phyloP scores from a whole-genome alignment of 192 early-diverging fungal species.

The Coemansia sp. region DNA sequence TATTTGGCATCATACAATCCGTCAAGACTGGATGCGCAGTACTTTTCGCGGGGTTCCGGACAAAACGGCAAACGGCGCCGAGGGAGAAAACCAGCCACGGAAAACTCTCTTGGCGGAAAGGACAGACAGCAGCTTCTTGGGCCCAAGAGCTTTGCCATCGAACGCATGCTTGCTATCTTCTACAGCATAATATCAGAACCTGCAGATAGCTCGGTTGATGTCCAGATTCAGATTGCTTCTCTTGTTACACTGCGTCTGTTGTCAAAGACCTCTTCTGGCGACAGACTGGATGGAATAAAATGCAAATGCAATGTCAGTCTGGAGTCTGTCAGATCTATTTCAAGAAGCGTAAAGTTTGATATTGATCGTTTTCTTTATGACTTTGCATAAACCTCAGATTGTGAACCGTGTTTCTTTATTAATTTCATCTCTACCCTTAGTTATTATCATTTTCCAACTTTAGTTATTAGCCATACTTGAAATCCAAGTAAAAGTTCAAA shows the following conservation, averaged over 20 bases:
- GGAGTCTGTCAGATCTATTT: slow-evolving; percentile 72
- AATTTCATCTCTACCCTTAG: too few species aligned
- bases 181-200: slow-evolving; percentile 79
- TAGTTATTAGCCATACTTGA: too few species aligned
- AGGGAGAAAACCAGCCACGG: slow-evolving; percentile 46
- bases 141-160: slow-evolving; percentile 90
- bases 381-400: slow-evolving; percentile 26
- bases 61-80: slow-evolving; percentile 20
- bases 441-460: too few species aligned
- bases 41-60: slow-evolving; percentile 70
- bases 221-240: slow-evolving; percentile 73
- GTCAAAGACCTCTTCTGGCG: slow-evolving; percentile 66
- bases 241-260: slow-evolving; percentile 77
- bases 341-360: slow-evolving; percentile 81
- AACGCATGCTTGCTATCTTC: slow-evolving; percentile 96
- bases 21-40: slow-evolving; percentile 76
- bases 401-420: background rate
- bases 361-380: slow-evolving; percentile 80
- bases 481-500: too few species aligned
- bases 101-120: slow-evolving; percentile 52
- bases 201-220: slow-evolving; percentile 72
- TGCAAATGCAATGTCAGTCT: slow-evolving; percentile 88
- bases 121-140: slow-evolving; percentile 86
- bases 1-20: slow-evolving; percentile 97
- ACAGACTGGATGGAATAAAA: slow-evolving; percentile 79